Base-by-base conservation (phyloP, 2,329 filamentous ascomycete species). In the Apiospora sp. region DNA sequence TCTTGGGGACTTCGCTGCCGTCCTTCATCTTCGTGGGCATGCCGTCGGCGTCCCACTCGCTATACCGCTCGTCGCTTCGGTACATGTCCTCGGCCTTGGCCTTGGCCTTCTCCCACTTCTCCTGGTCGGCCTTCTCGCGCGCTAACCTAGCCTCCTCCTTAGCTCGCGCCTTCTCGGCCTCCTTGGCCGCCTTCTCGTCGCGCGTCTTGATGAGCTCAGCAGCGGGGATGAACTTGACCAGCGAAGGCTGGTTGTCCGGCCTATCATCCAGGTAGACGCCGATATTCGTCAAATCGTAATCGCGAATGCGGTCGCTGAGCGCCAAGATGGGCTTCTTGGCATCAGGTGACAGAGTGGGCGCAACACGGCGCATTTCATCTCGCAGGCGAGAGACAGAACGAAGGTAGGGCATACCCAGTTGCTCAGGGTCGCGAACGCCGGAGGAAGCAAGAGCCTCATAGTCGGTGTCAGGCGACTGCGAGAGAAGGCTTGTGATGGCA, bases 251-350 rank as follows among this genome's bases (percentile, higher is more conserved):
- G 71, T 85, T 86, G 67, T 88, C 89, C n/a, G 84, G 85, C 69
- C 94, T 90, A 78, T 98, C 95, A 79, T 98, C 95, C 0, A 98
- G 90, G 79, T 97, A 97, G 72, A 98, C 92, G 49, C 92, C 94
- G 0, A 97, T 85, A 72, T 95, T 91, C 78, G 93, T 95, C 14
- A 98, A 89, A 72, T 95, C 91, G 13, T 90, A 87, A 80, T 98
- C 94, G 70, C 95, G 93, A 61, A 98, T 90, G 24, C 89, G 87
- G 80, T 97, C 96, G 76, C 93, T 96, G 67, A 97, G 88, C 0
- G 86, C 83, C 1, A 98, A 89, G 49, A 96, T 91, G 4, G 92
- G 89, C 79, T 94, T 94, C 73, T 92, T 90, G 1, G 90, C 86
- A 22, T 87, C 83, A 0, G 87, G 82, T 0, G 82, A 78, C 48